These are phyloP conservation scores for Fusarium nygamai DNA, from an alignment of 2,329 filamentous ascomycete species.

Conservation along the genomic window DNA sequence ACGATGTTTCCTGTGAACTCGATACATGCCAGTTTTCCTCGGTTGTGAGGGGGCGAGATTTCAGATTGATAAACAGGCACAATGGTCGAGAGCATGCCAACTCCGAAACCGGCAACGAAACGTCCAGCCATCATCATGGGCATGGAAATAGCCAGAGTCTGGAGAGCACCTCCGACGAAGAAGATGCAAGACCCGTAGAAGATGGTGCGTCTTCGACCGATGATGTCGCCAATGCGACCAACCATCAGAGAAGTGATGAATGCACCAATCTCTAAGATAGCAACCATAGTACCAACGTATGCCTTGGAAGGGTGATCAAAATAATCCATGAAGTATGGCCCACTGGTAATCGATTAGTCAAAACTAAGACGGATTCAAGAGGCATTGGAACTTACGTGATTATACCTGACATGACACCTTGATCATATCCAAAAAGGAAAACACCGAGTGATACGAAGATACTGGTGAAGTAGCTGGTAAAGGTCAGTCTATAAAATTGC, in stretches of 20 bases:
- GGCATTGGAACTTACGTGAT: conserved; percentile 64
- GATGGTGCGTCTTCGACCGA: conserved; percentile 89
- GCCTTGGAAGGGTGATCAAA: conserved; percentile 89
- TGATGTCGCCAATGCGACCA: conserved; percentile 88
- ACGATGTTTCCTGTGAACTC: conserved; percentile 98
- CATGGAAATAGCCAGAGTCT: conserved; percentile 84
- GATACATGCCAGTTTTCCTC: conserved; percentile 95
- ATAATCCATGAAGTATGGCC: conserved; percentile 88
- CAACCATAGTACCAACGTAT: conserved; percentile 96
- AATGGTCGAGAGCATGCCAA: conserved; percentile 90
- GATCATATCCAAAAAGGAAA: conserved; percentile 90
- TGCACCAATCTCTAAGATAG: conserved; percentile 93
- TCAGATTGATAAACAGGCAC: conserved; percentile 95
- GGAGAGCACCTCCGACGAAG: conserved; percentile 82
- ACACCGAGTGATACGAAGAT: conserved; percentile 89
- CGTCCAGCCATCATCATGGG: conserved; percentile 88
- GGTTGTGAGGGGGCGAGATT: conserved; percentile 94
- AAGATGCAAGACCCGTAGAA: conserved; percentile 94
- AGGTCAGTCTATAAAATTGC: conserved; percentile 25
- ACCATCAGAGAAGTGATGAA: conserved; percentile 89
- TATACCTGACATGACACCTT: conserved; percentile 85
- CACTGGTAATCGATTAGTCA: conserved; percentile 63
- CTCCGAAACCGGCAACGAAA: conserved; percentile 84
- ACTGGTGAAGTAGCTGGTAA: conserved; percentile 87
- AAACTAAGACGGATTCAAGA: background rate